Base-by-base conservation (phyloP, 495 filamentous ascomycete species). In the Penicillium malachiteum region DNA sequence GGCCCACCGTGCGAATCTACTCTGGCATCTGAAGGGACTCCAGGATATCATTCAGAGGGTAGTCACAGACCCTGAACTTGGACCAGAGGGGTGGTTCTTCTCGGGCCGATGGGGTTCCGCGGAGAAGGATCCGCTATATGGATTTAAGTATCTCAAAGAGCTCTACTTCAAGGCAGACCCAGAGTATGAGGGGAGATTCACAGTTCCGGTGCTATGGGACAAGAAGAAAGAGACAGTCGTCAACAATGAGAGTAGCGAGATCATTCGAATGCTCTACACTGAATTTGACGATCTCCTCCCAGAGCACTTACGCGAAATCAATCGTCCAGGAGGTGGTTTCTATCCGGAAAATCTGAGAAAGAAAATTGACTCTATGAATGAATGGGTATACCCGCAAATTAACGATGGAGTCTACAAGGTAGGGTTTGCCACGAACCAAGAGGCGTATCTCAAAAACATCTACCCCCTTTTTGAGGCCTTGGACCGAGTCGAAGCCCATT, bases 211-310 rank as follows among this genome's bases (percentile, higher is more conserved):
- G 30, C 75, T 96, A 21, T 94, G 85, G 76, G 90, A 96, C 68
- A 89, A 79, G 64, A 84, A 87, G 71, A 71, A 71, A 44, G 77
- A 84, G 55, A 84, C 80, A 21, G 88, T 93, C 55, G 90, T 93
- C 54, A 92, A 81, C 70, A 95, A 96, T 58, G 91, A 95, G 78
- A 90, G 86, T 60, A 83, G 81, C 55, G 91, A 95, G 77, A 90
- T 96, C 58, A 84, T 94, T 52, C 71, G 88, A 44, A 86, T 87
- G 72, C 66, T 87, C 6, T 84, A 83, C 58, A 69, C 74, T 21
- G 83, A 78, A 55, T 88, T 89, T 57, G 79, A 88, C 62, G 69
- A 71, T 10, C 55, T 88, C 11, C 59, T 89, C 9, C 82, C 85
- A 0, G 72, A 79, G 41, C 56, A 70, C 10, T 46, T 67, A 43